These are phyloP conservation scores for Phytophthora pluvialis DNA, from an alignment of 352 stramenopile species.

Conservation along the genomic window DNA sequence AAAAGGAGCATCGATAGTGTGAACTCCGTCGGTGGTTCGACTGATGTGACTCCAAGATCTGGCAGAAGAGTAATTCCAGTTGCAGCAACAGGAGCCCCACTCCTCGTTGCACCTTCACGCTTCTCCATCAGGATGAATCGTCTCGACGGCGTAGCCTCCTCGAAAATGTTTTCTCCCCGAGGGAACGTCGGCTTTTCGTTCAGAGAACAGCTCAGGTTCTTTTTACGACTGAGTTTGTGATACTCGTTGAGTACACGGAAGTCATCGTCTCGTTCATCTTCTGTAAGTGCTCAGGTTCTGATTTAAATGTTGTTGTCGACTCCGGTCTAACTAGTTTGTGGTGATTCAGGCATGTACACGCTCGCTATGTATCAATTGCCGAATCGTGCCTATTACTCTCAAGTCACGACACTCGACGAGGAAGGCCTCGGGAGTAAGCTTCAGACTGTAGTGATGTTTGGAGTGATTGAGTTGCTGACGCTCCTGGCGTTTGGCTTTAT, in stretches of 20 bases:
- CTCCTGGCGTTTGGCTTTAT: constrained; percentile 3
- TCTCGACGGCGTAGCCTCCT: not conserved
- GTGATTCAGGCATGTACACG: constrained; percentile 3
- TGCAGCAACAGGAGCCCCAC: not conserved
- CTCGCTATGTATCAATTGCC: constrained; percentile 1
- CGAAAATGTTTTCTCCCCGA: constrained; percentile 8
- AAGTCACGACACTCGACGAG: constrained; percentile 1
- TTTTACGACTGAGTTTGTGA: constrained; percentile 13
- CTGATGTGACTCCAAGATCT: not conserved
- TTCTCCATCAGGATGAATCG: constrained; percentile 1
- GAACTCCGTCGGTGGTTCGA: constrained; percentile 1
- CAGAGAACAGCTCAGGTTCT: constrained; percentile 8
- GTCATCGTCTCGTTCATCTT: constrained; percentile 15
- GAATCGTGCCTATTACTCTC: constrained; percentile 8
- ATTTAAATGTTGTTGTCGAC: not conserved
- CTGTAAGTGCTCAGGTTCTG: constrained; percentile 2
- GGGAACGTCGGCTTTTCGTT: constrained; percentile 9
- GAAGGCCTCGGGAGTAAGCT: not conserved
- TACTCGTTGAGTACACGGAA: constrained; percentile 15
- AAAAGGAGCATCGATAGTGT: not conserved
- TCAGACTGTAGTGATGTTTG: not conserved
- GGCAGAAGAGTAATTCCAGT: constrained; percentile 7
- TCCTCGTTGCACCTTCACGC: constrained; percentile 7
- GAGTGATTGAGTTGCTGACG: not conserved
- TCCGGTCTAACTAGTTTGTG: not conserved